These are phyloP conservation scores for Penicillium sp. DNA, from an alignment of 2,329 filamentous ascomycete genomes.

Conservation along the genomic window DNA sequence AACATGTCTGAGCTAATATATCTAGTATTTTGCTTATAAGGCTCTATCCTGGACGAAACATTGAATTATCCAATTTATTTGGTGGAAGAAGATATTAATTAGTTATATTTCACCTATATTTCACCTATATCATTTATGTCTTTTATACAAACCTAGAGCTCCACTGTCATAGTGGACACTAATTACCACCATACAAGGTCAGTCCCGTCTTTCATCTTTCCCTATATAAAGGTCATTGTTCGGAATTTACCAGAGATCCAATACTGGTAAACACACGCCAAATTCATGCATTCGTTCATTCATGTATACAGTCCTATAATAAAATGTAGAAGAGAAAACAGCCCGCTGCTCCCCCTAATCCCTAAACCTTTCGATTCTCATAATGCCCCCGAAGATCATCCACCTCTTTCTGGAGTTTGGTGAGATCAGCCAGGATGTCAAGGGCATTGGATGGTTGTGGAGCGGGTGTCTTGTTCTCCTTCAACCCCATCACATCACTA, in stretches of 20 bases:
- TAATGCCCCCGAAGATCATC: conserved; percentile 55
- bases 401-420: conserved; percentile 71
- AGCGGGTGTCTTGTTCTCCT: conserved; percentile 24
- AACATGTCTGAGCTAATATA: background rate
- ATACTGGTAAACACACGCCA: background rate
- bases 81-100: background rate
- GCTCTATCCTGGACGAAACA: background rate
- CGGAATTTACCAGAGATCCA: background rate
- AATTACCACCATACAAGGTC: background rate
- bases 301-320: conserved; percentile 15
- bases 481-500: conserved; percentile 27
- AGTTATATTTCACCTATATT: too few species aligned
- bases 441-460: conserved; percentile 45
- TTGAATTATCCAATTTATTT: background rate
- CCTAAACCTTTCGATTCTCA: conserved; percentile 33
- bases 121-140: too few species aligned
- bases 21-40: background rate
- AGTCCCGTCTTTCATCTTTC: background rate
- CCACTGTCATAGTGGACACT: background rate
- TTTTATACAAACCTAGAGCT: background rate
- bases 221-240: background rate
- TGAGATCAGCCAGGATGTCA: conserved; percentile 71
- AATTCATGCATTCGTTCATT: conserved; percentile 17
- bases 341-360: conserved; percentile 21
- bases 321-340: conserved; percentile 10